Conservation (phyloP, 257 asterid species). For the Solanum sitiens region DNA sequence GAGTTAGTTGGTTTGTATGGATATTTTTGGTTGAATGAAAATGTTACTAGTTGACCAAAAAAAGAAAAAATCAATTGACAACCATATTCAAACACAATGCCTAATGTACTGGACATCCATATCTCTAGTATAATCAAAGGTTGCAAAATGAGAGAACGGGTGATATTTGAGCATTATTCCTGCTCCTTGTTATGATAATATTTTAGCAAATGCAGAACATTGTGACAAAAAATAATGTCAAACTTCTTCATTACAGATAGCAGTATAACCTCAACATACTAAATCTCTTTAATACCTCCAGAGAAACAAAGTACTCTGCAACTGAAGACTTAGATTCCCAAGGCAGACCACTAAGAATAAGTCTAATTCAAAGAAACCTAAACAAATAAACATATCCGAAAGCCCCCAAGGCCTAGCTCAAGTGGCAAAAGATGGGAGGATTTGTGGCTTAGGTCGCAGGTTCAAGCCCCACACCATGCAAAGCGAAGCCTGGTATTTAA, state of each 20-base stretch:
- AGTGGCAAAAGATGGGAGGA: no score
- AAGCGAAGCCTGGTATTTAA: no score
- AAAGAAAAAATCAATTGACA: no score
- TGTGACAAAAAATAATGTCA: background rate
- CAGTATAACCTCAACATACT: background rate
- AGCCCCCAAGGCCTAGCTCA: no score
- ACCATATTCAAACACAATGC: background rate
- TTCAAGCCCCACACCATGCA: no score
- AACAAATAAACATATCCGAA: background rate
- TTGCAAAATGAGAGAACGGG: background rate
- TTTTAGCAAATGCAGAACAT: background rate
- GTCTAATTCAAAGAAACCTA: background rate
- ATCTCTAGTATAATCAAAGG: background rate
- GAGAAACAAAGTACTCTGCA: background rate
- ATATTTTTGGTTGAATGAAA: background rate
- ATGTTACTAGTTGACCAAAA: background rate
- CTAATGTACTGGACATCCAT: background rate
- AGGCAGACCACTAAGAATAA: background rate
- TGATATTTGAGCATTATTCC: background rate
- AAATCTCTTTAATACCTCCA: background rate
- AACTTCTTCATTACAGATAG: background rate
- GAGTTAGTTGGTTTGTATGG: background rate
- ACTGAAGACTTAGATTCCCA: background rate
- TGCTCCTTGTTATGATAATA: background rate
- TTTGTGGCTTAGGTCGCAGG: no score